Evolutionary conservation across 495 filamentous ascomycete species (phyloP), one percentile per base, ranked within the genome.

Genomic region (Chaetomidium leptoderma): DNA sequence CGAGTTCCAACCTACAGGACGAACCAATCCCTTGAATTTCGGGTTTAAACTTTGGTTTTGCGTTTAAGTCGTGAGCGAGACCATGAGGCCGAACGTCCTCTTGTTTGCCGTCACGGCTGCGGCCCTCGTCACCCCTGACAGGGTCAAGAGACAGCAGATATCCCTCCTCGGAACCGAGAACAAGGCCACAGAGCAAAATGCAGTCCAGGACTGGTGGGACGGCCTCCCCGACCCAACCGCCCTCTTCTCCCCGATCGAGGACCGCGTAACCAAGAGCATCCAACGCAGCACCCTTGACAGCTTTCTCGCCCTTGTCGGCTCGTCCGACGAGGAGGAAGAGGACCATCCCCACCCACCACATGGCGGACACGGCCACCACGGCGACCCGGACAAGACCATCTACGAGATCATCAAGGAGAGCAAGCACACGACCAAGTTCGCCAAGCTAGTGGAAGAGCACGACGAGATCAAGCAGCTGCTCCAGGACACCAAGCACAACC

Each of bases 391-490:
- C n/a, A 87, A 91, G 66, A 95, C 89, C 30, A 76, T 95, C 50
- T 95, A 89, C 71, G 75, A 95, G 59, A 71, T 91, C 24, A 89
- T 97, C 69, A 70, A 77, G 13, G 75, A 81, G 46, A 86, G 78
- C 74, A 87, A 88, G 58, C 81, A 91, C 73, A 91, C 88, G 21
- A 85, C 80, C 33, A 88, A 83, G 68, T 83, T 96, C 40, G 84
- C 86, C 21, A 77, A 84, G 59, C 76, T 93, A 32, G 78, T 96
- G 70, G 78, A 86, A 53, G 77, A 88, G 55, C 81, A 86, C 69
- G 72, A 79, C 6, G 83, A 92, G 26, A 74, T 97, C 17, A 83
- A 90, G 35, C 63, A 83, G 19, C 65, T 82, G 16, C 82, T 97
- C 43, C 87, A 92, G 63, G 78, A 82, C 61, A 90, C 84, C 10